These are phyloP conservation scores for Tarenaya hassleriana DNA, from an alignment of 345 rosid species.

Conservation along the genomic window DNA sequence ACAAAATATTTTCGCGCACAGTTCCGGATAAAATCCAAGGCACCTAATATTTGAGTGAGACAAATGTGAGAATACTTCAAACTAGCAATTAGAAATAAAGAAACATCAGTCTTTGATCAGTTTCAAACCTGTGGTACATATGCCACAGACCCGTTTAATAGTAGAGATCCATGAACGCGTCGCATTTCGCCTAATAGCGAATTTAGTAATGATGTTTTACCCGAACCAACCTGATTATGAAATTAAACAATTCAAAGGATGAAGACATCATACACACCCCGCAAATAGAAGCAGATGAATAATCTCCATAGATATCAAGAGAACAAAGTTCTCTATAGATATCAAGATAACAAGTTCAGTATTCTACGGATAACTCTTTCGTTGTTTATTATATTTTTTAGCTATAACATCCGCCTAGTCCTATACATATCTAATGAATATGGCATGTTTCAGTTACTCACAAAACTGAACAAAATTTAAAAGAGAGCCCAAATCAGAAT, in stretches of 20 bases:
- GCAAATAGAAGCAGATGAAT: too few relatives aligned
- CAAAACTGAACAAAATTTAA: not conserved
- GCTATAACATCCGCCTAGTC: too few relatives aligned
- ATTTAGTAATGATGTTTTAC: slow-evolving; percentile 83
- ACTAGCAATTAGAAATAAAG: slow-evolving; percentile 14
- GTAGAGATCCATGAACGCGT: slow-evolving; percentile 55
- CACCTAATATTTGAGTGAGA: slow-evolving; percentile 41
- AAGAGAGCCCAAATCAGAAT: not conserved
- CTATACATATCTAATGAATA: too few relatives aligned
- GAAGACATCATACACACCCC: too few relatives aligned
- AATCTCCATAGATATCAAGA: too few relatives aligned
- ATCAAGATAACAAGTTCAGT: too few relatives aligned
- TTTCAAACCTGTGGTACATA: slow-evolving; percentile 83
- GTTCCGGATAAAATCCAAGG: slow-evolving; percentile 97
- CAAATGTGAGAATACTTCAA: slow-evolving; percentile 16
- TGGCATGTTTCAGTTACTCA: not conserved
- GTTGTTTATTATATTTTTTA: too few relatives aligned
- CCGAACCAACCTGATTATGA: slow-evolving; percentile 79
- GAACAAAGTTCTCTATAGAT: too few relatives aligned
- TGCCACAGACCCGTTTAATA: slow-evolving; percentile 51
- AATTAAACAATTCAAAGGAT: slow-evolving; percentile 12
- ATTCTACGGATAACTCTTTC: too few relatives aligned
- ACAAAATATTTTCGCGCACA: slow-evolving; percentile 62
- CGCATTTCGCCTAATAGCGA: slow-evolving; percentile 64
- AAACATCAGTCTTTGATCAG: slow-evolving; percentile 13